A percentile compares a stretch with the other conserved stretches of the same genome.
These are phyloP conservation scores for Salix suchowensis DNA, from an alignment of 345 rosid species.

Conservation along the genomic window DNA sequence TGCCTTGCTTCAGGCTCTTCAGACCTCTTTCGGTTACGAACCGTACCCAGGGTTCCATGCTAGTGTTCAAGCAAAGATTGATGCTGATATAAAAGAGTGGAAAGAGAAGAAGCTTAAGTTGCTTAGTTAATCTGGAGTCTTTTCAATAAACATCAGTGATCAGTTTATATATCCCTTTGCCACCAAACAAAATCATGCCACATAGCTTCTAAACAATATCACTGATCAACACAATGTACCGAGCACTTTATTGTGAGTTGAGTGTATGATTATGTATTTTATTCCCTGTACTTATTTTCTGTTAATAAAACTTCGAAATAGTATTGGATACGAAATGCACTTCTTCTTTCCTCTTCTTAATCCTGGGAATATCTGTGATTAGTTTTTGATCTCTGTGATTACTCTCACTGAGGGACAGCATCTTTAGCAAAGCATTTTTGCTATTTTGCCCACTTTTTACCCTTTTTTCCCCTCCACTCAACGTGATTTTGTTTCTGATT, in stretches of 20 bases:
- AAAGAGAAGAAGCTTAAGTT: constrained; percentile 40
- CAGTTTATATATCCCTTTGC: neutral
- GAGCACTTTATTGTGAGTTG: neutral
- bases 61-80: constrained; percentile 52
- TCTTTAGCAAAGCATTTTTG: no score
- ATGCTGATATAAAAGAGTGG: constrained; percentile 52
- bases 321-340: neutral
- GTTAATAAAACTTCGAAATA: neutral
- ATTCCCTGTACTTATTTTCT: neutral
- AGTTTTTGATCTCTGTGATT: no score
- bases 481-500: no score
- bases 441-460: no score
- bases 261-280: neutral
- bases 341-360: neutral
- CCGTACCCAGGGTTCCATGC: constrained; percentile 81
- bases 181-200: neutral
- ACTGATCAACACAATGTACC: neutral
- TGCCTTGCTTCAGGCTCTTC: constrained; percentile 41
- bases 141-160: neutral
- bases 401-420: no score
- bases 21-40: constrained; percentile 53
- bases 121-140: neutral
- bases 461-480: no score
- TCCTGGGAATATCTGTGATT: no score
- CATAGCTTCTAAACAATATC: neutral